Base-by-base conservation (phyloP, 805 yeast species). In the Spencermartinsiella europaea region DNA sequence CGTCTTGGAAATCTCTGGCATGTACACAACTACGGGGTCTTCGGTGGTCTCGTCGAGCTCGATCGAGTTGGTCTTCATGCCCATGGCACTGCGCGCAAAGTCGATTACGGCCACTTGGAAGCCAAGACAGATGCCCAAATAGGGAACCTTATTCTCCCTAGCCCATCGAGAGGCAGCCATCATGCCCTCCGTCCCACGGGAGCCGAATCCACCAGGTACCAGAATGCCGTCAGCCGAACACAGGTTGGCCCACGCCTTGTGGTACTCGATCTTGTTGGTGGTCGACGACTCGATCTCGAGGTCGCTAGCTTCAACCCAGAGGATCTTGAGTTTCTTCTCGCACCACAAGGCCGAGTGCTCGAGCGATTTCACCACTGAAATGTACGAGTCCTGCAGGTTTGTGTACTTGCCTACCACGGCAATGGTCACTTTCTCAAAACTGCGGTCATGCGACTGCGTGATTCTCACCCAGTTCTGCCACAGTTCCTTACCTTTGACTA, bases 141-240 rank as follows among this genome's bases (percentile, higher is more conserved):
- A 93, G 42, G 99, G 99, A 49, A 88, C 78, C 61, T 83, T 78
- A 72, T 88, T 88, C 68, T 85, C 95, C 72, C 99, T 83, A n/a
- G 99, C 99, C 84, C 95, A 93, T 68, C 86, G 84, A 46, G 97
- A 95, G 50, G 98, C 99, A 34, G 86, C 72, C 64, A 93, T 75
- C 99, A 93, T 93, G 59, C 99, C 99, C 71, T 93, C 98, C 49
- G 88, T 87, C 70, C 99, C 99, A 68, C 99, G 83, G 42, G 80
- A 70, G 49, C 99, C 99, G 63, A 93, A 93, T 1, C 99, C 99
- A 64, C 99, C 99, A 34, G 99, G 99, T 48, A 93, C 96, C 49
- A 93, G 76, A 54, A 93, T 85, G 68, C 99, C 98, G 67, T 93
- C 96, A 21, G 98, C 96, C 60, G 84, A 80, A 65, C 95, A 86